Evolutionary conservation across 768 basidiomycete species (phyloP), one percentile per base, ranked within the genome.

Genomic region (Leccinum arenicola): DNA sequence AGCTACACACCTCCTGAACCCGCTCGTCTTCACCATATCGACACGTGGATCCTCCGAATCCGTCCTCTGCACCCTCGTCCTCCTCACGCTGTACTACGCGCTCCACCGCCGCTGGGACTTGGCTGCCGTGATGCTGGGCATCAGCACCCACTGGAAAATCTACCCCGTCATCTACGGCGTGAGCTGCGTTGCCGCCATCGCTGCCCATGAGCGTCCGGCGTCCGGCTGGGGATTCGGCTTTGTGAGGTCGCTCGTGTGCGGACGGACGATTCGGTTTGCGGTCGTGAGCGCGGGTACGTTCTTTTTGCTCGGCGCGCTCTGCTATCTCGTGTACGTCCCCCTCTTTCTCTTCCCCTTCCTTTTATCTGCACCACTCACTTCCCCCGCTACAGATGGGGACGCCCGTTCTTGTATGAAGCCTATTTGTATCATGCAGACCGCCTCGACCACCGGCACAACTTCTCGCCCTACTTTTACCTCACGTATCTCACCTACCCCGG

Each of bases 21-120:
- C 97, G 0, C 82, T 99, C 65, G 89, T 96, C 2, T 91, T 97
- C 73, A 89, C 94, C 62, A 98, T 99, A 66, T 97, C 95, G 7
- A 98, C 97, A 0, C 87, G 97, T 17, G 97, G 97, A 7, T 98
- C 94, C 17, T 95, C 96, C 4, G 97, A 99, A 73, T 86, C 93
- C 3, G 76, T 97, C 17, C 84, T 98, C 15, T 86, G 88, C 40
- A 77, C 89, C 2, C 78, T 95, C 57, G 89, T 98, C 40, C 80
- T 97, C 40, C 74, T 82, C 54, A 85, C 87, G 0, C 74, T 95
- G 27, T 83, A 83, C 68, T 79, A 74, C 31, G 84, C 85, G 2
- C 73, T 89, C 58, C 79, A 80, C 45, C 77, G 75, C 4, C 77
- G 77, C 48, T 89, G 90, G 85, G 79, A 82, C 52, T 61, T 73